Conservation (phyloP, 2,329 filamentous ascomycete species). For the Fusarium incarnatum region DNA sequence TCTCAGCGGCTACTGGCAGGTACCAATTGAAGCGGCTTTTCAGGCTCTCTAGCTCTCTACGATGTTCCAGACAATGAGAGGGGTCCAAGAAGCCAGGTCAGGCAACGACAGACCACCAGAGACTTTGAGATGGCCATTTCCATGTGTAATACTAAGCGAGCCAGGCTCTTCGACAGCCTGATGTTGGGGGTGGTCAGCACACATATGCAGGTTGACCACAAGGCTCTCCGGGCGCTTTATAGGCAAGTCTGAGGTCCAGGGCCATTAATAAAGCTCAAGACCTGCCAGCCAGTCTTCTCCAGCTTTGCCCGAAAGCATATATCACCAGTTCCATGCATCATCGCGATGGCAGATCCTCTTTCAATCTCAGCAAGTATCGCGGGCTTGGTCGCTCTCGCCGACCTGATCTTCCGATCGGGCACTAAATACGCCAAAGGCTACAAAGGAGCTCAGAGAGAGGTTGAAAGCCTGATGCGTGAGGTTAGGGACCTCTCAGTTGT, state of each 20-base stretch:
- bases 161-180: neutral
- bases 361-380: neutral
- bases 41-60: too few species aligned
- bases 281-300: too few species aligned
- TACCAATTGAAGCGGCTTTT: too few species aligned
- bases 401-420: neutral
- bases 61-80: too few species aligned
- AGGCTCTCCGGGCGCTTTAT: neutral
- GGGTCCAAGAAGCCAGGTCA: too few species aligned
- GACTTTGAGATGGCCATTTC: neutral
- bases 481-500: neutral
- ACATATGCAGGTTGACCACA: neutral
- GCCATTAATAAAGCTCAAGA: rapidly evolving
- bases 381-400: neutral
- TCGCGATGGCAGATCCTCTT: neutral
- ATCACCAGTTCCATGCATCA: neutral
- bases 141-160: too few species aligned
- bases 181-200: neutral
- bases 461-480: neutral
- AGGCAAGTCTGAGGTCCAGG: rapidly evolving
- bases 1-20: neutral
- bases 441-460: neutral
- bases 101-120: neutral
- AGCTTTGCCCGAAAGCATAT: rapidly evolving
- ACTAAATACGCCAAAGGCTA: neutral